Percentiles rank a stretch among this genome's conserved stretches.
Evolutionary conservation across 768 basidiomycete genomes (phyloP).

Genomic region (Sporobolomyces roseus): DNA sequence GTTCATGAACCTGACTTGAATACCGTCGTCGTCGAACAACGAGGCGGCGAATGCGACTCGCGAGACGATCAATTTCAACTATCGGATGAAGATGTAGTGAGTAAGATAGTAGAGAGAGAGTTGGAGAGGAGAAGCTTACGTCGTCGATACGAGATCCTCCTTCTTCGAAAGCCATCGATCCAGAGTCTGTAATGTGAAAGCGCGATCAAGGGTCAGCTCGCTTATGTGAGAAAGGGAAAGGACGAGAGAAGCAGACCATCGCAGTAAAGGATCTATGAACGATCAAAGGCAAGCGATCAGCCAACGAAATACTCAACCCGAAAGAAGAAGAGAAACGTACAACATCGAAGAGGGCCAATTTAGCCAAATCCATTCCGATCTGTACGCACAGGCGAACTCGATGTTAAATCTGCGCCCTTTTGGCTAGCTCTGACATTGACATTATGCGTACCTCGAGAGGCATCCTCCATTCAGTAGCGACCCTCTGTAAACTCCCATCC

Average conservation of each 20-base stretch:
- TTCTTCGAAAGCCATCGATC: slow-evolving; percentile 51
- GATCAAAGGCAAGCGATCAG: too few species aligned
- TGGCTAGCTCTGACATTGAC: too few species aligned
- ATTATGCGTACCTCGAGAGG: slow-evolving; percentile 47
- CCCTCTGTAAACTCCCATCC: slow-evolving; percentile 47
- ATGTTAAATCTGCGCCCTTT: too few species aligned
- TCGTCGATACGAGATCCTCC: slow-evolving; percentile 53
- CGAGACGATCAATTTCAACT: slow-evolving; percentile 45
- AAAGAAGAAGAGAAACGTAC: too few species aligned
- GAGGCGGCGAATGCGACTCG: slow-evolving; percentile 29
- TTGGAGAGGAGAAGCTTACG: background rate
- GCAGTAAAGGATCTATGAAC: slow-evolving; percentile 47
- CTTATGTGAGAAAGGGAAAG: background rate
- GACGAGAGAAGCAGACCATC: slow-evolving; percentile 40
- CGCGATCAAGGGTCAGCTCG: background rate
- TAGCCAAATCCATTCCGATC: slow-evolving; percentile 49
- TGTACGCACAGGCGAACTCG: too few species aligned
- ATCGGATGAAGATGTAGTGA: too few species aligned
- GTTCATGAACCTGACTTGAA: slow-evolving; percentile 47
- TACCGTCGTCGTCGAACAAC: slow-evolving; percentile 28
- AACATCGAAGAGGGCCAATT: slow-evolving; percentile 50
- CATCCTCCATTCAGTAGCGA: slow-evolving; percentile 51
- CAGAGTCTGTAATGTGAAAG: slow-evolving; percentile 16
- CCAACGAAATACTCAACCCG: too few species aligned
- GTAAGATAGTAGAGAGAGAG: too few species aligned